Evolutionary conservation across 805 yeast genomes (phyloP).

Genomic region (Starmerella sp.): DNA sequence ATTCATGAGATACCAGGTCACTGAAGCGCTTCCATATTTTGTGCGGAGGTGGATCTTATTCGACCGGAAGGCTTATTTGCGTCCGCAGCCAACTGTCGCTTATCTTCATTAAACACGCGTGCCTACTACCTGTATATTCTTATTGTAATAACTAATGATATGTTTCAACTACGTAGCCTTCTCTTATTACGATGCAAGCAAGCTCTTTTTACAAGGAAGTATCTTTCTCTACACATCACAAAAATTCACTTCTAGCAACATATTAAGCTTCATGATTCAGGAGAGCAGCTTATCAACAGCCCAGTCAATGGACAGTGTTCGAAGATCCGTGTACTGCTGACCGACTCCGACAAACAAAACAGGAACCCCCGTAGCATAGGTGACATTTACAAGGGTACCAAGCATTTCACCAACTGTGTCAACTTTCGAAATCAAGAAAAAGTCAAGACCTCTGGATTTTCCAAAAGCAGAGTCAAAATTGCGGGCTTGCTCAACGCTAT

Average conservation of each 20-base stretch:
- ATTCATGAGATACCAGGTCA: slow-evolving; percentile 42
- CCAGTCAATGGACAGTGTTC: slow-evolving; percentile 82
- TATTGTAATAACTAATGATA: background rate
- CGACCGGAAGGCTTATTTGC: slow-evolving; percentile 2
- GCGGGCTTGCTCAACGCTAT: slow-evolving; percentile 87
- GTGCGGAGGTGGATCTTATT: slow-evolving; percentile 7
- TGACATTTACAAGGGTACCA: slow-evolving; percentile 96
- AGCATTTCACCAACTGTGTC: slow-evolving; percentile 96
- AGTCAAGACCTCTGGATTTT: slow-evolving; percentile 64
- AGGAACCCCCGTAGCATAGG: slow-evolving; percentile 89
- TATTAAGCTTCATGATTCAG: slow-evolving; percentile 23
- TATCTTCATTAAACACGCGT: background rate
- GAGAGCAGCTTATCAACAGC: slow-evolving; percentile 78
- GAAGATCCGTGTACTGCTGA: slow-evolving; percentile 87
- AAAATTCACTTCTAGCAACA: no score
- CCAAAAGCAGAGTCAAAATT: slow-evolving; percentile 93
- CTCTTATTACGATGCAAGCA: no score
- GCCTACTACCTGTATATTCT: background rate
- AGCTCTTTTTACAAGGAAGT: no score
- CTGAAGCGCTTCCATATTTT: slow-evolving; percentile 18
- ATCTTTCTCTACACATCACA: no score
- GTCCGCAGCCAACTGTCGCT: slow-evolving; percentile 1
- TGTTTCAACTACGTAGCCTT: background rate
- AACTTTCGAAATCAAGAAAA: slow-evolving; percentile 85
- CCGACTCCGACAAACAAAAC: slow-evolving; percentile 94